Base-by-base conservation (phyloP, 1,284 basidiomycete species). In the Apiotrichum brassicae region DNA sequence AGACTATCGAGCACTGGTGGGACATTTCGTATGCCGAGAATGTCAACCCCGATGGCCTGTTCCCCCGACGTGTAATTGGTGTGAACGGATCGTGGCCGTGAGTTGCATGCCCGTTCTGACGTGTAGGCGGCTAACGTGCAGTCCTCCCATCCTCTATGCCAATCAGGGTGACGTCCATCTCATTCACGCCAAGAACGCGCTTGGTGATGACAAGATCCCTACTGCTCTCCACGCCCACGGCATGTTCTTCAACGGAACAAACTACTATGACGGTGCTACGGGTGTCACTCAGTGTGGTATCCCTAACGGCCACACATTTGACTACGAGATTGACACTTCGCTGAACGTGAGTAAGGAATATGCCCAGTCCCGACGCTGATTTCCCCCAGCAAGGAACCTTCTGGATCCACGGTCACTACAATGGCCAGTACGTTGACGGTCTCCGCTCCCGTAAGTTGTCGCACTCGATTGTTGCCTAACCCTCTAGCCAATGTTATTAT, bases 1-100 rank as follows among this genome's bases (percentile, higher is more conserved):
- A 64, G 14, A 41, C 60, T 25, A 53, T 68, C 26, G 72, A 75
- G 55, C 65, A 70, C 56, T 74, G 65, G 63, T 75, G 73, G 73
- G 71, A 75, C 54, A 72, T 75, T 48, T 58, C 71, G 9, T 71
- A 72, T 49, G 67, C 70, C 5, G 63, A 53, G 8, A n/a, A n/a
- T n/a, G 72, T 68, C 37, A 75, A 75, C 62, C 73, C 73, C 2
- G 68, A 73, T 49, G 64, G 65, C 81, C 55, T 68, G 14, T 58
- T 54, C 35, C 76, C 81, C 23, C 82, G 91, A 45, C 77, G 82
- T 25, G 89, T 82, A 43, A 82, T 94, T 51, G 91, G 90, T 49
- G 81, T 94, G 47, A 95, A 95, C 66, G 82, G 83, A 18, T 84
- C 86, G 5, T 95, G 91, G 91, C 91, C 91, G 84, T 90, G 71